These are phyloP conservation scores for Paraconiothyrium brasiliense DNA, from an alignment of 2,329 filamentous ascomycete species.

Conservation along the genomic window DNA sequence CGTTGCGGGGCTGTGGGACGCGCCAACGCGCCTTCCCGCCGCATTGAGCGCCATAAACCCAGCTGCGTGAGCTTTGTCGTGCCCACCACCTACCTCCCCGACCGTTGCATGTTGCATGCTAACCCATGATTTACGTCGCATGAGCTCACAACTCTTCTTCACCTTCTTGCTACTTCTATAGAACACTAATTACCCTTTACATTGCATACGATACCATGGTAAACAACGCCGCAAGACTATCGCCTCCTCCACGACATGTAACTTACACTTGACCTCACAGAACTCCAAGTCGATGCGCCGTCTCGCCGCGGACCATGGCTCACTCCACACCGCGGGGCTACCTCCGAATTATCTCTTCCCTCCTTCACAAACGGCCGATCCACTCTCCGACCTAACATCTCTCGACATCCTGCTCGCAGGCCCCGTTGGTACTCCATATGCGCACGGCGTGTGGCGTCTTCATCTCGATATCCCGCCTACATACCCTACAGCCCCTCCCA, in stretches of 20 bases:
- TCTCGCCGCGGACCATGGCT: constrained; percentile 67
- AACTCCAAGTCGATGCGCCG: constrained; percentile 64
- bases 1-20: constrained; percentile 3
- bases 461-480: constrained; percentile 67
- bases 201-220: constrained; percentile 14
- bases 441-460: constrained; percentile 66
- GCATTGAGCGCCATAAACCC: neutral
- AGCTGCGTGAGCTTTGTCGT: neutral
- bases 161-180: neutral
- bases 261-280: constrained; percentile 36
- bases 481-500: constrained; percentile 64
- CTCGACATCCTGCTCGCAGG: constrained; percentile 68
- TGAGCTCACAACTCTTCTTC: neutral
- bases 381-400: constrained; percentile 64
- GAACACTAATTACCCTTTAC: neutral
- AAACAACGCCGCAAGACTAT: constrained; percentile 1
- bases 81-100: neutral
- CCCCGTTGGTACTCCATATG: constrained; percentile 68
- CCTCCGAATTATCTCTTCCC: constrained; percentile 71
- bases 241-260: neutral
- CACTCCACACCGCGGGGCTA: constrained; percentile 63
- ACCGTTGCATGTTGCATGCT: neutral
- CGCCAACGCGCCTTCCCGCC: constrained; percentile 17
- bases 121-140: neutral
- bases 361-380: constrained; percentile 39